Conservation (phyloP, 106 monocot species). For the Amphibolis antarctica region DNA sequence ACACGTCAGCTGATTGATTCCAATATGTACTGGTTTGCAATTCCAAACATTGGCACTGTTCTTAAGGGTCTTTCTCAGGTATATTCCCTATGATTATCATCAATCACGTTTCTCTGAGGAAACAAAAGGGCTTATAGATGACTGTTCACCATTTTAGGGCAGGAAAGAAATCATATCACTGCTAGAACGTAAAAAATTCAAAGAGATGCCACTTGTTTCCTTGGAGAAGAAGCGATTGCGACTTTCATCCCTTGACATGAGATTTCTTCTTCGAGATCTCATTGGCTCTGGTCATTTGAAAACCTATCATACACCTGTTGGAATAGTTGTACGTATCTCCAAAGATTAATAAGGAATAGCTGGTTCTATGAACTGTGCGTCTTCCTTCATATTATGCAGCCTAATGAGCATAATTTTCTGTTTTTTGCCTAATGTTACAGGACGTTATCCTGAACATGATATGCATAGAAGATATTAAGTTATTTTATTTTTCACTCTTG, state of each 20-base stretch:
- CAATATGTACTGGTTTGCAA: conserved; percentile 86
- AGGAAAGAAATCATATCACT: conserved; percentile 76
- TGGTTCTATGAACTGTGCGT: background rate
- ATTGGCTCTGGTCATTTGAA: conserved; percentile 84
- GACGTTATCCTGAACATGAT: too few relatives aligned
- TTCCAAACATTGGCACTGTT: conserved; percentile 76
- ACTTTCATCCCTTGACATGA: conserved; percentile 62
- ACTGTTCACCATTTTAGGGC: conserved; percentile 27
- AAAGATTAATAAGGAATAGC: conserved; percentile 26
- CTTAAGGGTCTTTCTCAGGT: conserved; percentile 89
- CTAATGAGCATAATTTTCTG: too few relatives aligned
- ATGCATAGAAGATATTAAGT: too few relatives aligned
- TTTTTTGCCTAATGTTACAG: too few relatives aligned
- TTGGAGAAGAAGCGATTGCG: conserved; percentile 70
- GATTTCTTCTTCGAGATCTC: conserved; percentile 84
- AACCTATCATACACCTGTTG: conserved; percentile 56
- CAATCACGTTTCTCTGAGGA: background rate
- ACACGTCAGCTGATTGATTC: conserved; percentile 89
- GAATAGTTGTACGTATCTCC: conserved; percentile 56
- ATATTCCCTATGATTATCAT: conserved; percentile 6
- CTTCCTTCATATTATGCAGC: background rate
- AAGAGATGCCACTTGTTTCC: conserved; percentile 57
- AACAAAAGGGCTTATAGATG: background rate
- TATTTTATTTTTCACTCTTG: too few relatives aligned
- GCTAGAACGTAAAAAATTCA: conserved; percentile 55